Evolutionary conservation across 2,329 filamentous ascomycete species (phyloP).

Genomic region (Myriosclerotinia scirpicola): DNA sequence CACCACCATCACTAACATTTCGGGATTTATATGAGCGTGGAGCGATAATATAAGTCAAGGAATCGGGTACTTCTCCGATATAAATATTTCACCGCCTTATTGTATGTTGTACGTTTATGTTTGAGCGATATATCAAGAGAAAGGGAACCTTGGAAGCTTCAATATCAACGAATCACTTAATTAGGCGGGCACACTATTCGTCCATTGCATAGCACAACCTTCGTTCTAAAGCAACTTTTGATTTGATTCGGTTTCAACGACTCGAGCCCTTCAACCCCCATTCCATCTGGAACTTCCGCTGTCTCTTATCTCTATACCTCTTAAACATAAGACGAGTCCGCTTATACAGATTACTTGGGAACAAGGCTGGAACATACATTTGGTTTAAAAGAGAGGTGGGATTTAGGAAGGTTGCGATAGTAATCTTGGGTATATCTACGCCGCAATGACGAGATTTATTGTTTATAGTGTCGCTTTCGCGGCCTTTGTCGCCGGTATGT

Average conservation of each 20-base stretch:
- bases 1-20: neutral
- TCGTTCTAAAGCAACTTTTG: neutral
- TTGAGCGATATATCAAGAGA: neutral
- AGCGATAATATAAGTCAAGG: neutral
- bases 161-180: conserved; percentile 11
- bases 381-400: conserved; percentile 23
- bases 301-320: neutral
- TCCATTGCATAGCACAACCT: conserved; percentile 5
- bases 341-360: neutral
- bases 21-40: neutral
- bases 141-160: too few species aligned
- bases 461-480: conserved; percentile 46
- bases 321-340: neutral
- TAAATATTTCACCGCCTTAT: conserved; percentile 5
- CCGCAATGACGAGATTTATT: conserved; percentile 46
- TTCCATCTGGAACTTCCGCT: neutral
- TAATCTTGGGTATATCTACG: neutral
- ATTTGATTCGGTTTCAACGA: conserved; percentile 5
- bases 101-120: too few species aligned
- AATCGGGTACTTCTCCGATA: neutral
- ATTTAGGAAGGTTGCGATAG: conserved; percentile 15
- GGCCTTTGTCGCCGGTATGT: conserved; percentile 48
- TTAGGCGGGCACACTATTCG: conserved; percentile 2
- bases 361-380: conserved; percentile 24
- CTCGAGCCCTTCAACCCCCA: neutral